phyloP scores from a whole-genome alignment of 441 rosid genomes.

The Lepidium campestre region DNA sequence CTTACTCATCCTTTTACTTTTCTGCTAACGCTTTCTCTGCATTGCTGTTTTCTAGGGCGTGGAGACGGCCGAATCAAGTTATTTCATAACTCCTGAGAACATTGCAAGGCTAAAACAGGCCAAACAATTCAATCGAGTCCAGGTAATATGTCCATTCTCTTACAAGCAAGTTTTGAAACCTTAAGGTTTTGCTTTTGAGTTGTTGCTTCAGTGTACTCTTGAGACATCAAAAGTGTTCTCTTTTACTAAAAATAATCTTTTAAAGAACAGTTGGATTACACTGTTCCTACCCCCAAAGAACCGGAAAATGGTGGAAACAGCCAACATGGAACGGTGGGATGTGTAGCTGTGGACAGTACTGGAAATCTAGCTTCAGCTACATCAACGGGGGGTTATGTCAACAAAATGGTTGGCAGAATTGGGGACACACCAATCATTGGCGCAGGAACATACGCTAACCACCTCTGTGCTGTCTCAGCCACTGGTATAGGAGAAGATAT shows the following conservation, averaged over 20 bases:
- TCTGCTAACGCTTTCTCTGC: not conserved
- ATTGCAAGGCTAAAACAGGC: constrained; percentile 73
- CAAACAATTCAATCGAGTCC: constrained; percentile 74
- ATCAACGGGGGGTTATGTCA: constrained; percentile 84
- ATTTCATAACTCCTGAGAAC: constrained; percentile 69
- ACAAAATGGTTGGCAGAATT: constrained; percentile 93
- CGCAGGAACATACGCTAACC: constrained; percentile 86
- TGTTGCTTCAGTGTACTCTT: not conserved
- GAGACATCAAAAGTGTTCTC: not conserved
- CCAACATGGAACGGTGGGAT: constrained; percentile 82
- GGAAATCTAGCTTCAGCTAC: constrained; percentile 90
- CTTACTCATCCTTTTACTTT: too few species aligned
- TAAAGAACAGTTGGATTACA: constrained; percentile 62
- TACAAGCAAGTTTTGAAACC: not conserved
- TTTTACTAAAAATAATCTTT: not conserved
- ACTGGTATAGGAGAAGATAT: constrained; percentile 88
- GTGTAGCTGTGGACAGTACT: constrained; percentile 75
- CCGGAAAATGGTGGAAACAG: constrained; percentile 36
- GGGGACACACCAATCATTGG: constrained; percentile 90
- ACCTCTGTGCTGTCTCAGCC: constrained; percentile 83
- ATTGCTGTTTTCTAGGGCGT: constrained; percentile 45
- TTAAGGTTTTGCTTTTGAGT: not conserved
- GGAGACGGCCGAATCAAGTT: constrained; percentile 59
- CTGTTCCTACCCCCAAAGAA: constrained; percentile 40
- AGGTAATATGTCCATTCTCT: constrained; percentile 36